Conservation (phyloP, 148 eudicot species). For the Camellia granthamiana region DNA sequence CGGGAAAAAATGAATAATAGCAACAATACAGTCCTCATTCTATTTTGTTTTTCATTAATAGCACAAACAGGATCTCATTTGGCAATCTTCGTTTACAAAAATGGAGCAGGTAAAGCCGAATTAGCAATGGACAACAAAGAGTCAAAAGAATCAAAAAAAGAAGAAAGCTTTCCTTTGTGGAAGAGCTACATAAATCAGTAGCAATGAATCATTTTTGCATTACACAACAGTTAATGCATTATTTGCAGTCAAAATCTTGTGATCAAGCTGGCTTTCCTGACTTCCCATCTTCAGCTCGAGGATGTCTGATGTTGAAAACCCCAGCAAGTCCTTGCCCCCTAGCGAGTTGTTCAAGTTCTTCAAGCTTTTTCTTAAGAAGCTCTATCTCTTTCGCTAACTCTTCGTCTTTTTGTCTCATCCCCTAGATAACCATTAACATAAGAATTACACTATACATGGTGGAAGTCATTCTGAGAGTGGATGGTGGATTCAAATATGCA, state of each 20-base stretch:
- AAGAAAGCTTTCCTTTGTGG: neutral
- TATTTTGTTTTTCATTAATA: neutral
- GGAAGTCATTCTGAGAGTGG: neutral
- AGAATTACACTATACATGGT: neutral
- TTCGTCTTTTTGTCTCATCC: constrained; percentile 55
- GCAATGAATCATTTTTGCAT: constrained; percentile 4
- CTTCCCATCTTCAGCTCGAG: constrained; percentile 31
- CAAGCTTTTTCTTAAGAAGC: constrained; percentile 47
- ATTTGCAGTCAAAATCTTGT: constrained; percentile 12
- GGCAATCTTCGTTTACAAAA: neutral
- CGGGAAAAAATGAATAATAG: too few relatives aligned
- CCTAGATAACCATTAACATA: constrained; percentile 32
- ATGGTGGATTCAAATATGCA: neutral
- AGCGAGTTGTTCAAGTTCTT: constrained; percentile 61
- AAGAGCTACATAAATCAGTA: neutral
- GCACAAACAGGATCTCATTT: neutral
- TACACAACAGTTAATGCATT: constrained; percentile 15
- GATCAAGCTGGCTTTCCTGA: constrained; percentile 41
- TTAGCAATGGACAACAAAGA: neutral
- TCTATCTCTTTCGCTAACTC: constrained; percentile 54
- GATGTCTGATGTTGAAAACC: constrained; percentile 37
- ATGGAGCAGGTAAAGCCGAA: neutral
- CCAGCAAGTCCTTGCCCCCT: constrained; percentile 53
- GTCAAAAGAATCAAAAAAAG: neutral
- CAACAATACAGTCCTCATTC: neutral